phyloP scores from a whole-genome alignment of 2,329 filamentous ascomycete genomes.

The Fusarium falciforme region DNA sequence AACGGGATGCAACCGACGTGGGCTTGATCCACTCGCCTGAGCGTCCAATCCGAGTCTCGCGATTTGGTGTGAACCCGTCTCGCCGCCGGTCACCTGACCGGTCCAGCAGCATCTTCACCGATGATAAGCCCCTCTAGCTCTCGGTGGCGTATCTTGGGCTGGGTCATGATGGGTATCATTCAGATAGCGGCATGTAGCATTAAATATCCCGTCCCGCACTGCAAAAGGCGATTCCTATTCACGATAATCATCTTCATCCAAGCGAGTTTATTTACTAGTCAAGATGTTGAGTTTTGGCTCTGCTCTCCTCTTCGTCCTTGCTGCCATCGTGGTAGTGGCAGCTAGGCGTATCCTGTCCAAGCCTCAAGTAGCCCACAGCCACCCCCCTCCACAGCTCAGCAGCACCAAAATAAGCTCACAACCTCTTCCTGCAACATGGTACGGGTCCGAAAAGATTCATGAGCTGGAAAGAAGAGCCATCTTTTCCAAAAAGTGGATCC shows the following conservation, averaged over 20 bases:
- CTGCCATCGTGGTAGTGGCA: not conserved
- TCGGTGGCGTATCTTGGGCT: not conserved
- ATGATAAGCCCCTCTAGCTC: conserved; percentile 5
- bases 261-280: too few species aligned
- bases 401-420: conserved; percentile 24
- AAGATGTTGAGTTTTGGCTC: not conserved
- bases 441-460: conserved; percentile 63
- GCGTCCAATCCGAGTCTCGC: conserved; percentile 12
- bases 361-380: conserved; percentile 14
- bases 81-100: conserved; percentile 39
- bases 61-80: conserved; percentile 12
- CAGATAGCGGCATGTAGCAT: not conserved
- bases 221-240: not conserved
- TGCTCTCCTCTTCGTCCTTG: not conserved
- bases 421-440: conserved; percentile 54
- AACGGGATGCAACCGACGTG: conserved; percentile 26
- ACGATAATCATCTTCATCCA: not conserved
- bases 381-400: conserved; percentile 19
- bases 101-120: conserved; percentile 10
- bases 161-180: not conserved
- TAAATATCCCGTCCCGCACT: not conserved
- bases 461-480: conserved; percentile 67
- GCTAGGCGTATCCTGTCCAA: conserved; percentile 13
- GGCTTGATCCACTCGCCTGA: conserved; percentile 13
- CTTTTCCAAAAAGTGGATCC: conserved; percentile 67